A percentile compares a stretch with the other conserved stretches of the same genome.
Conservation (phyloP, 106 monocot genomes). For the Platanthera guangdongensis region DNA sequence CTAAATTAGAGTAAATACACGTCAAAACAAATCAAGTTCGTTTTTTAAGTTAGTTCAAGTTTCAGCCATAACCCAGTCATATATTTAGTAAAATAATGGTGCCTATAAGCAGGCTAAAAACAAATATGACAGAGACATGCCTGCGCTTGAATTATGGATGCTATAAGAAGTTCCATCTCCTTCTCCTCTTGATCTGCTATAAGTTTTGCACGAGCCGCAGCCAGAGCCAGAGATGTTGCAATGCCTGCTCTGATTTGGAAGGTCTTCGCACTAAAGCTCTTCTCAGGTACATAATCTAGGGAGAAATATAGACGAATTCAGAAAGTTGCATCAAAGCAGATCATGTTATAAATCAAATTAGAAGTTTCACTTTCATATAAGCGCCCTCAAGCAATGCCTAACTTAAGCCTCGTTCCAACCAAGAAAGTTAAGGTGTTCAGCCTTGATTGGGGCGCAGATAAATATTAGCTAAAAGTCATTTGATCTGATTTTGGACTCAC, state of each 20-base stretch:
- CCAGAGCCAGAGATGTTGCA: constrained; percentile 63
- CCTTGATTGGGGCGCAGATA: too few relatives aligned
- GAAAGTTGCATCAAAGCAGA: background rate
- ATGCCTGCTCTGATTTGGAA: constrained; percentile 62
- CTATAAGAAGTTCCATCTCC: constrained; percentile 71
- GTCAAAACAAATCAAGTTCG: too few relatives aligned
- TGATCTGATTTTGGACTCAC: too few relatives aligned
- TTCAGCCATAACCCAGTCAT: background rate
- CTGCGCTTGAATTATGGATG: constrained; percentile 73
- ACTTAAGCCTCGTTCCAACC: too few relatives aligned
- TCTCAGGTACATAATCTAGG: constrained; percentile 13
- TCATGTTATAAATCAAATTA: background rate
- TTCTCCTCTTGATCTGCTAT: constrained; percentile 76
- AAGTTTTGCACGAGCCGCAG: constrained; percentile 78
- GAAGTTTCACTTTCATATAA: too few relatives aligned
- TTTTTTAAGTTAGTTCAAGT: background rate
- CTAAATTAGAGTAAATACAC: too few relatives aligned
- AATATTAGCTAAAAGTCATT: too few relatives aligned
- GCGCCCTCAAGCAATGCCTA: too few relatives aligned
- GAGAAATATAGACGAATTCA: background rate
- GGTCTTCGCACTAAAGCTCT: constrained; percentile 39
- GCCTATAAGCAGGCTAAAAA: background rate
- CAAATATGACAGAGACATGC: constrained; percentile 14
- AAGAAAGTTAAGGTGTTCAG: too few relatives aligned
- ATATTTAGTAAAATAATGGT: background rate